Base-by-base conservation (phyloP, 495 filamentous ascomycete species). In the Jackrogersella multiformis region DNA sequence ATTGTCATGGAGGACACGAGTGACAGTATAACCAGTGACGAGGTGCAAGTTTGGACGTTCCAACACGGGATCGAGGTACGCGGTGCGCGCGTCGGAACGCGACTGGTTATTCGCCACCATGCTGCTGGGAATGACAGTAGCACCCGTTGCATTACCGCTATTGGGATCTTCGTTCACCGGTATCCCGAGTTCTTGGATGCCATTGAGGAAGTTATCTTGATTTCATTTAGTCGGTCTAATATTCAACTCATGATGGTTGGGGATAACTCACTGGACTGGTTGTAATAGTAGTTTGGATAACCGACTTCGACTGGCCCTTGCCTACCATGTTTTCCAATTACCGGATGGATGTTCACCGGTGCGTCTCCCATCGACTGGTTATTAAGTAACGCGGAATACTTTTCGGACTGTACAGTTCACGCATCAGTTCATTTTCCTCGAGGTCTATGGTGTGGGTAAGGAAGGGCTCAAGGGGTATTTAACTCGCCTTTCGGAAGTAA, bases 401-500 rank as follows among this genome's bases (percentile, higher is more conserved):
- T 74, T 53, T 52, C 63, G 12, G 53, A 54, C 39, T 46, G 65
- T n/a, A 48, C 42, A 44, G 13, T 42, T 16, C n/a, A 57, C 39
- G 55, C 68, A n/a, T 58, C 1, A 78, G 53, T 53, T 70, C 56
- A 75, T n/a, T 24, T 10, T 28, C 13, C 18, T 23, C 12, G 9
- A 16, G 9, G 18, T 13, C 10, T 4, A 57, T 28, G n/a, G 8
- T 15, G 13, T 2, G 66, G 41, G 52, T 64, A 60, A 72, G 20
- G 0, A 28, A 26, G 2, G 3, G 15, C 10, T 3, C n/a, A n/a
- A n/a, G n/a, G n/a, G n/a, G n/a, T n/a, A n/a, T n/a, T 12, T n/a
- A 34, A 38, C 35, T 61, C 59, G 82, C 81, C 76, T 84, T 85
- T 44, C 77, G 79, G 70, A 85, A 86, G 68, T 90, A 90, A 1